Conservation (phyloP, 345 rosid genomes). For the Aquilaria yunnanensis region DNA sequence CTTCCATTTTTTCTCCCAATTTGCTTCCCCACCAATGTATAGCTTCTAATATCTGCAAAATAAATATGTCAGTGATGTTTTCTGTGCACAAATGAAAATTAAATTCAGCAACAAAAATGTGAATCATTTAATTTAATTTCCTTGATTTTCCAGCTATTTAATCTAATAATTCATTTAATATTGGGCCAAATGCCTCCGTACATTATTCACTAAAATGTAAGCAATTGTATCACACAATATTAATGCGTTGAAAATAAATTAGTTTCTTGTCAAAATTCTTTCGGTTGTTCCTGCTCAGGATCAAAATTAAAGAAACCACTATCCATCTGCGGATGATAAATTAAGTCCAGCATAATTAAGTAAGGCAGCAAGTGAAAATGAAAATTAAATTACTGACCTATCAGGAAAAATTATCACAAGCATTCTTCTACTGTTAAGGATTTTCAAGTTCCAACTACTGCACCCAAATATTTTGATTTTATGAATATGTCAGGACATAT, state of each 20-base stretch:
- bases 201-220: no score
- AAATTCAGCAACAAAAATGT: no score
- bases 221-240: no score
- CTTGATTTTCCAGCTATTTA: no score
- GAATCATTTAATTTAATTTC: no score
- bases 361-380: background rate
- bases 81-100: no score
- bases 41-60: background rate
- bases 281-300: background rate
- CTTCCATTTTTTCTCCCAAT: conserved; percentile 8
- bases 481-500: background rate
- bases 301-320: background rate
- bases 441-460: conserved; percentile 10
- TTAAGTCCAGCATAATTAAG: background rate
- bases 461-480: background rate
- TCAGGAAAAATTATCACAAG: background rate
- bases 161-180: no score
- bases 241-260: background rate
- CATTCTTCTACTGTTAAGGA: background rate
- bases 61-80: no score
- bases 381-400: background rate
- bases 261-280: background rate
- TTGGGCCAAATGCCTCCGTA: no score
- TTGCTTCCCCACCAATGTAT: background rate
- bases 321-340: background rate